Evolutionary conservation across 176 grass and related monocot genomes (phyloP).

Genomic region (Aegilops umbellulata): DNA sequence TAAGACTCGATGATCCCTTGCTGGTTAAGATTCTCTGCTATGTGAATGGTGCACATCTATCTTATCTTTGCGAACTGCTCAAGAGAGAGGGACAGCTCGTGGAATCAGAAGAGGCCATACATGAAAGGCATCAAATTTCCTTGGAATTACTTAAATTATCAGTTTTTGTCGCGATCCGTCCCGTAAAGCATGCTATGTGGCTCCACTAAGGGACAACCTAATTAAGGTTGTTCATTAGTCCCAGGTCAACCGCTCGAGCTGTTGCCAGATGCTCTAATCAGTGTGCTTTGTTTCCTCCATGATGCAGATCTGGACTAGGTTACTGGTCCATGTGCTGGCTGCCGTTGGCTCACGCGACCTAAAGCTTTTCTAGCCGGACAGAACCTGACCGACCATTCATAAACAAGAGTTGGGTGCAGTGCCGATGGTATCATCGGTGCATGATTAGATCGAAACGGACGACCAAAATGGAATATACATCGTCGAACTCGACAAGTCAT

Average conservation of each 20-base stretch:
- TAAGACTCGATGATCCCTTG: not conserved
- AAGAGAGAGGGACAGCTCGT: not conserved
- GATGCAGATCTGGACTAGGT: not conserved
- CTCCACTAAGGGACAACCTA: not conserved
- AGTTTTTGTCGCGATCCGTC: not conserved
- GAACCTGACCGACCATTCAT: conserved; percentile 20
- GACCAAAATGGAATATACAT: not conserved
- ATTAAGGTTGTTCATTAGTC: conserved; percentile 14
- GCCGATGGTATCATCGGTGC: not conserved
- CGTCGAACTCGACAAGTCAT: not conserved
- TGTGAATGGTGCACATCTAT: not conserved
- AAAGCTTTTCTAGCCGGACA: not conserved
- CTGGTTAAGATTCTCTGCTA: not conserved
- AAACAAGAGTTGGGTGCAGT: not conserved
- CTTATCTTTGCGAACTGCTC: not conserved
- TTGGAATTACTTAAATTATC: not conserved
- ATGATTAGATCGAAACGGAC: not conserved
- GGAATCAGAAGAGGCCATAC: conserved; percentile 19
- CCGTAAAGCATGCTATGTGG: not conserved
- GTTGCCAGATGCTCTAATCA: not conserved
- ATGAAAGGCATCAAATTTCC: not conserved
- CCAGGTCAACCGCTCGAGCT: not conserved
- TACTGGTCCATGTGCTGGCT: not conserved
- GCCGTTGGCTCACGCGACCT: not conserved
- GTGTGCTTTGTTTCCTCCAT: not conserved